Evolutionary conservation across 495 filamentous ascomycete species (phyloP), one percentile per base, ranked within the genome.

Genomic region (Hypomontagnella monticulosa): DNA sequence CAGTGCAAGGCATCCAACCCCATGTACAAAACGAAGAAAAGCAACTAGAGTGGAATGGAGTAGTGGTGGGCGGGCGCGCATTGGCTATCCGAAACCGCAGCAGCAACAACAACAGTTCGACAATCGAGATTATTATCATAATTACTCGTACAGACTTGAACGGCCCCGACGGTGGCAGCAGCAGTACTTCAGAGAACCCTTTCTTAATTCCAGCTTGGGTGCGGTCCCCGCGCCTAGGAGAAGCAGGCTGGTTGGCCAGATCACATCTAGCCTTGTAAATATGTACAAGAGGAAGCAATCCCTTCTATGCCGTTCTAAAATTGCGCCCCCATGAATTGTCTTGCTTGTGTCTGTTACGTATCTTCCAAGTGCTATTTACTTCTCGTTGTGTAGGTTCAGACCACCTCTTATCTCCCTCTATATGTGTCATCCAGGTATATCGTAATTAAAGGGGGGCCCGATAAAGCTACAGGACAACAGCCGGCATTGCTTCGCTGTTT

Each of bases 181-280:
- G 30, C 41, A 41, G 20, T 41, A 51, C 9, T 49, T 49, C 44
- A 43, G n/a, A 59, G 33, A 48, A 16, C 38, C 30, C 15, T 15
- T n/a, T 43, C 34, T 30, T 38, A 51, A 18, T 38, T 30, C 48
- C 47, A 33, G 55, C 47, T 46, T 23, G 43, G 50, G 57, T 63
- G 36, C 53, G 41, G 38, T 51, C 43, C 40, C 51, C 46, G 50
- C 34, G 48, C 58, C 33, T 38, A 32, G 52, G 8, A 44, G 47
- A 51, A 52, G 30, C 44, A 41, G 34, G 41, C 43, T 57, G 47
- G 58, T 50, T 36, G 37, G 43, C 46, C 15, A 52, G 48, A 46
- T 53, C 40, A 51, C 18, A 34, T 41, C 55, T 50, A 38, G 55
- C 52, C 57, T 70, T 74, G 71, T 74, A 74, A 74, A 74, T 74